Conservation (phyloP, 345 rosid genomes). For the Eutrema yunnanense region DNA sequence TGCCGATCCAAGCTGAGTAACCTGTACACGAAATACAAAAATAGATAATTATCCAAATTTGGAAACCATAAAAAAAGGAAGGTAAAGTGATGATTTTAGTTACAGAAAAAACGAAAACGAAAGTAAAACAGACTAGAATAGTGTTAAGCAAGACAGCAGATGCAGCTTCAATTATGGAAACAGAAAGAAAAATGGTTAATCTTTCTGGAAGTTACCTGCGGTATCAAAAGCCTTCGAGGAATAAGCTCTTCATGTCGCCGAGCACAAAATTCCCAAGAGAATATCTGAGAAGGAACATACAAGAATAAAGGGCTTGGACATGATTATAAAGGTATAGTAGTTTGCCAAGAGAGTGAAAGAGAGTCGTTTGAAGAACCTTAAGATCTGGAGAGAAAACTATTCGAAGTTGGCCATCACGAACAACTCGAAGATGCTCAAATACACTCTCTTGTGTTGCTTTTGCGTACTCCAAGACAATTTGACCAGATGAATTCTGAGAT, state of each 20-base stretch:
- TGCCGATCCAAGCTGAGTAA: constrained; percentile 81
- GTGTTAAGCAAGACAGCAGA: not conserved
- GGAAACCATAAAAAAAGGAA: not conserved
- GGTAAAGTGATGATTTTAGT: not conserved
- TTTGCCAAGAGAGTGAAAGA: not conserved
- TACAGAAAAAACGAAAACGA: not conserved
- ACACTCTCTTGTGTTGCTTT: constrained; percentile 99
- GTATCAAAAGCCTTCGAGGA: constrained; percentile 82
- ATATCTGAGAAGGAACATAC: constrained; percentile 47
- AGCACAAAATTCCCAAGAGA: constrained; percentile 99
- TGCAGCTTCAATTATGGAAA: not conserved
- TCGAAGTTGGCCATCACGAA: constrained; percentile 96
- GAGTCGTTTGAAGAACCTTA: constrained; percentile 46
- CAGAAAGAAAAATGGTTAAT: not conserved
- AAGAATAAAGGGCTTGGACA: not conserved
- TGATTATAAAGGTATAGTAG: not conserved
- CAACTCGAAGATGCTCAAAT: constrained; percentile 97
- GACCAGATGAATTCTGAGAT: constrained; percentile 82
- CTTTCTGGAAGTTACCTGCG: constrained; percentile 58
- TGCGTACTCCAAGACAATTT: constrained; percentile 93
- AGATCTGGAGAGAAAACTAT: constrained; percentile 91
- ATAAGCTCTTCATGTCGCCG: constrained; percentile 97
- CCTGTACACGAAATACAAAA: constrained; percentile 37
- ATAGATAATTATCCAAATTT: not conserved
- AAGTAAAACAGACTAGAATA: not conserved